A percentile compares a stretch with the other conserved stretches of the same genome.
phyloP scores from a whole-genome alignment of 1,284 basidiomycete species.

The Leccinum griseonigrum region DNA sequence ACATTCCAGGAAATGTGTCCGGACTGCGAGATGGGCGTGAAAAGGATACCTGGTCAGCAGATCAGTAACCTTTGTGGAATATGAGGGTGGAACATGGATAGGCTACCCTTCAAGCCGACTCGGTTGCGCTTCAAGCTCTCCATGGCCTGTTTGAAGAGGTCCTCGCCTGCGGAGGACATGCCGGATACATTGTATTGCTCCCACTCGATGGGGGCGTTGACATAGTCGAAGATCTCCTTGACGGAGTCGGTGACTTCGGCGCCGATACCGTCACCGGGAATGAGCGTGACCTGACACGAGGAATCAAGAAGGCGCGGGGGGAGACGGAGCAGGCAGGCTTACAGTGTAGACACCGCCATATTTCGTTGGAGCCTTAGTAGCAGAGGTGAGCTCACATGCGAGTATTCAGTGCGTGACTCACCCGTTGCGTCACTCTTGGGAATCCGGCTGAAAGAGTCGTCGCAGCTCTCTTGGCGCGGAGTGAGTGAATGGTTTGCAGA shows the following conservation, averaged over 20 bases:
- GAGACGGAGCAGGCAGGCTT: slow-evolving; percentile 30
- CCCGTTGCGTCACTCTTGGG: slow-evolving; percentile 70
- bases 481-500: slow-evolving; percentile 12
- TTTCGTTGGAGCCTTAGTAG: slow-evolving; percentile 79
- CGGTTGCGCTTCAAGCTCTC: slow-evolving; percentile 95
- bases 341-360: slow-evolving; percentile 94
- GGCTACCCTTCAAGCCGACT: slow-evolving; percentile 93
- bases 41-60: slow-evolving; percentile 79
- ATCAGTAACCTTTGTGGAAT: neutral
- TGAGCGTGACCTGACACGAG: slow-evolving; percentile 75
- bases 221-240: slow-evolving; percentile 97
- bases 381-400: slow-evolving; percentile 12
- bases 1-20: slow-evolving; percentile 99
- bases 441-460: slow-evolving; percentile 82
- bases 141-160: slow-evolving; percentile 96
- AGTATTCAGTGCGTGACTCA: slow-evolving; percentile 35
- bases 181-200: slow-evolving; percentile 98
- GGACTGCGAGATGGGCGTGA: slow-evolving; percentile 94
- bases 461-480: slow-evolving; percentile 54
- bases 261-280: slow-evolving; percentile 97
- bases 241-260: slow-evolving; percentile 97
- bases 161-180: slow-evolving; percentile 91
- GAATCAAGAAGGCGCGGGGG: slow-evolving; percentile 21
- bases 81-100: neutral
- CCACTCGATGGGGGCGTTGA: slow-evolving; percentile 99